Base-by-base conservation (phyloP, 441 rosid genomes). In the Mallotus japonicus region DNA sequence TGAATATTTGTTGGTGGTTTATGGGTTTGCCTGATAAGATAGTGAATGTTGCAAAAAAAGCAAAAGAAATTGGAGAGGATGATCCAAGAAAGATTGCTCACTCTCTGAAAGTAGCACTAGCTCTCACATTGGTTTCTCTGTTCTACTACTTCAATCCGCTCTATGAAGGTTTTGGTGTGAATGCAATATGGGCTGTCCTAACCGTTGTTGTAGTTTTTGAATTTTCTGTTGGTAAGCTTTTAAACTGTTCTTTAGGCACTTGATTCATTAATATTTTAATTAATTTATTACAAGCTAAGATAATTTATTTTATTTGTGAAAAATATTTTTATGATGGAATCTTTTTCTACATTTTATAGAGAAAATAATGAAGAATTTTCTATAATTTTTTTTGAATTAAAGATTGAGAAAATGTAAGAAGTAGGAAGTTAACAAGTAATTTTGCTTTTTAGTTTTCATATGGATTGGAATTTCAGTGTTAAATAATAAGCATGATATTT, bases 181-280 rank as follows among this genome's bases (percentile, higher is more conserved):
- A 88, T 58, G 92, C 95, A 68, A 85, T 86, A 83, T 90, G 98
- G 97, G 93, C 93, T 59, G 84, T 92, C 7, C 87, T 94, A 77
- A 94, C 98, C 40, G 97, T 90, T n/a, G 91, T 88, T 4, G 89
- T 90, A 47, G 91, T 92, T 71, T 93, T 89, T 37, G 98, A 93
- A 75, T 89, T 86, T 75, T 85, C 89, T 10, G 95, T 90, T 3
- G 96, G 98, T 89, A 68, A 65, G 78, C 50, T 47, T 66, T 8
- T 9, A 19, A 3, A 9, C 7, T 3, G 0, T 7, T 44, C 49
- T 42, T 42, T 44, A 8, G 2, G 49, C 12, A 1, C 7, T 4
- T 17, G 9, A 10, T 63, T 42, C 13, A 40, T 20, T 13, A 28
- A 13, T 50, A 17, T 13, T 14, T 9, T 63, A 2, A n/a, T 37